phyloP scores from a whole-genome alignment of 2,329 filamentous ascomycete genomes.

The Fusarium sp. region DNA sequence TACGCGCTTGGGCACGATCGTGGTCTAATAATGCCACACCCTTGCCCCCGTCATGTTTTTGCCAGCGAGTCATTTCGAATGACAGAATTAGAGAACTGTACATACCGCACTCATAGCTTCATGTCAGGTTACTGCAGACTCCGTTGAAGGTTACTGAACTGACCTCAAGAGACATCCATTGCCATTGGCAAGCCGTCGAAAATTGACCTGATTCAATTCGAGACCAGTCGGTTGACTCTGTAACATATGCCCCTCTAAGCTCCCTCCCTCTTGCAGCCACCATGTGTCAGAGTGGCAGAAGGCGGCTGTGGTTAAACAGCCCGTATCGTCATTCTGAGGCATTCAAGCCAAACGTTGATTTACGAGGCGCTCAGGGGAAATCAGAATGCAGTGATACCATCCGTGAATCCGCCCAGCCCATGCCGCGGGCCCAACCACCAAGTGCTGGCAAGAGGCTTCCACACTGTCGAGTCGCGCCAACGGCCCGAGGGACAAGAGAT shows the following conservation, averaged over 20 bases:
- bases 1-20: slow-evolving; percentile 29
- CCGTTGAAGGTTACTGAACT: too few species aligned
- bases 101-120: too few species aligned
- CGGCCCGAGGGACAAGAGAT: slow-evolving; percentile 43
- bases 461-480: slow-evolving; percentile 45
- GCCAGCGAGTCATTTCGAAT: slow-evolving; percentile 8
- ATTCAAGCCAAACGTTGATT: slow-evolving; percentile 22
- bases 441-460: slow-evolving; percentile 36
- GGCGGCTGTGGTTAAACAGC: background rate
- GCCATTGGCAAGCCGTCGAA: slow-evolving; percentile 3
- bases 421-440: slow-evolving; percentile 39
- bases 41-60: background rate
- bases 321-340: slow-evolving; percentile 31
- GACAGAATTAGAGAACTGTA: background rate
- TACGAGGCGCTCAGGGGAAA: slow-evolving; percentile 31
- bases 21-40: slow-evolving; percentile 21
- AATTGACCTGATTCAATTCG: slow-evolving; percentile 14
- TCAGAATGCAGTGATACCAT: slow-evolving; percentile 38
- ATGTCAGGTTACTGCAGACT: too few species aligned
- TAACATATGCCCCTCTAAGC: slow-evolving; percentile 12
- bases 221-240: slow-evolving; percentile 16
- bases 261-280: slow-evolving; percentile 8
- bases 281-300: slow-evolving; percentile 28
- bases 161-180: background rate
- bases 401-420: slow-evolving; percentile 34